A percentile compares a stretch with the other conserved stretches of the same genome.
These are phyloP conservation scores for Fusarium pininemorale DNA, from an alignment of 2,329 filamentous ascomycete species.

Conservation along the genomic window DNA sequence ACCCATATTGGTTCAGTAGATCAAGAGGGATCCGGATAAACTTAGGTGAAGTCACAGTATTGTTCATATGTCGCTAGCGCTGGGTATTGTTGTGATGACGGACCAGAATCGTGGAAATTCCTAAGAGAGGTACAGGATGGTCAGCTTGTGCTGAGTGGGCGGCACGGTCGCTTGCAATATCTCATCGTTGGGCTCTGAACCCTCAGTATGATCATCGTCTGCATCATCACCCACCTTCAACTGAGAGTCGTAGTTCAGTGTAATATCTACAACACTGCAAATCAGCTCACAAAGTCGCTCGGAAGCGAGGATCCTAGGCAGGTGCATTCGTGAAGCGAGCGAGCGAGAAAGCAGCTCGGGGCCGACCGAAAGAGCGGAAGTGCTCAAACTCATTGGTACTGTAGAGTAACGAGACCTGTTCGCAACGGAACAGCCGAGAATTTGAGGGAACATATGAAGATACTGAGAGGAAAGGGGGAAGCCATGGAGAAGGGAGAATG, in stretches of 20 bases:
- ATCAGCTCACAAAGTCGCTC: neutral
- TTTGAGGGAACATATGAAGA: neutral
- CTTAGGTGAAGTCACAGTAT: neutral
- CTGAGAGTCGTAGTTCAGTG: neutral
- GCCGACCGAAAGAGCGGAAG: neutral
- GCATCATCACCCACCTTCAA: neutral
- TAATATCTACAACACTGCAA: neutral
- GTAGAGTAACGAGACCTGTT: neutral
- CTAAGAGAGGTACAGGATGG: neutral
- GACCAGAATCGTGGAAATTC: neutral
- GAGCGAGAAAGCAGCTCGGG: neutral
- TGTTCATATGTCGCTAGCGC: neutral
- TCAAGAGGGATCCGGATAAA: neutral
- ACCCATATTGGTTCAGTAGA: neutral
- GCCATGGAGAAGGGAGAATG: neutral
- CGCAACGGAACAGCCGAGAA: too few species aligned
- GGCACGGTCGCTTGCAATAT: neutral
- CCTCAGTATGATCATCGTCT: neutral
- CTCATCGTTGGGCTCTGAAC: neutral
- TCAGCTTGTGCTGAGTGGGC: neutral
- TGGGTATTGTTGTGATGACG: neutral
- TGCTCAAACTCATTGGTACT: neutral
- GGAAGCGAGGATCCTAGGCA: neutral
- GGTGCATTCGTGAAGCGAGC: neutral
- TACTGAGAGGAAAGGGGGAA: neutral